Conservation (phyloP, 2,329 filamentous ascomycete species). For the Alternaria sp. region DNA sequence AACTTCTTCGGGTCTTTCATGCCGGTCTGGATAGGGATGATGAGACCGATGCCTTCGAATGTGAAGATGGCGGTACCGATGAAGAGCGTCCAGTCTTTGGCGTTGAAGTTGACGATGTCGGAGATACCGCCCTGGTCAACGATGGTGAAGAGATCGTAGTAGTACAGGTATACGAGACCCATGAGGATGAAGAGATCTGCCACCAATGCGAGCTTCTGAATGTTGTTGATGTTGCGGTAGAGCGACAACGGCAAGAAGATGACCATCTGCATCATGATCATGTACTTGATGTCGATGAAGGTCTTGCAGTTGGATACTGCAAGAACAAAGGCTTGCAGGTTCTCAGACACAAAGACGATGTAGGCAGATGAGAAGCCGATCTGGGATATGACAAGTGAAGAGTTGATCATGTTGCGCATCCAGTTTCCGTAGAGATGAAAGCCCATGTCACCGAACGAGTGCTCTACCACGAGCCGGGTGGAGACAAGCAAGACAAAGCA, state of each 20-base stretch:
- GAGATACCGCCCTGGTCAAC: slow-evolving; percentile 73
- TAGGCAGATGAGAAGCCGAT: slow-evolving; percentile 94
- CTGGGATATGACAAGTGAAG: slow-evolving; percentile 93
- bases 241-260: slow-evolving; percentile 94
- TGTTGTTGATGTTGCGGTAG: slow-evolving; percentile 94
- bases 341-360: slow-evolving; percentile 95
- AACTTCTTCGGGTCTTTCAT: slow-evolving; percentile 94
- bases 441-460: slow-evolving; percentile 98
- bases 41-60: slow-evolving; percentile 95
- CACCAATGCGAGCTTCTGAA: slow-evolving; percentile 91
- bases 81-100: slow-evolving; percentile 92
- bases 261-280: slow-evolving; percentile 94
- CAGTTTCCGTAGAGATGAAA: slow-evolving; percentile 88
- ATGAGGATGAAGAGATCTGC: slow-evolving; percentile 94
- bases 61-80: slow-evolving; percentile 99
- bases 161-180: slow-evolving; percentile 91
- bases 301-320: slow-evolving; percentile 89
- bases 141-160: slow-evolving; percentile 90
- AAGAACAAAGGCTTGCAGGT: slow-evolving; percentile 90
- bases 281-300: slow-evolving; percentile 82
- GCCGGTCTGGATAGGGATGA: slow-evolving; percentile 97
- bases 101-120: slow-evolving; percentile 90
- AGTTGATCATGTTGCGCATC: slow-evolving; percentile 86
- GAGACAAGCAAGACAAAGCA: slow-evolving; percentile 94
- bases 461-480: slow-evolving; percentile 82